Evolutionary conservation across 2,329 filamentous ascomycete genomes (phyloP).

Genomic region (Diaporthe eres): DNA sequence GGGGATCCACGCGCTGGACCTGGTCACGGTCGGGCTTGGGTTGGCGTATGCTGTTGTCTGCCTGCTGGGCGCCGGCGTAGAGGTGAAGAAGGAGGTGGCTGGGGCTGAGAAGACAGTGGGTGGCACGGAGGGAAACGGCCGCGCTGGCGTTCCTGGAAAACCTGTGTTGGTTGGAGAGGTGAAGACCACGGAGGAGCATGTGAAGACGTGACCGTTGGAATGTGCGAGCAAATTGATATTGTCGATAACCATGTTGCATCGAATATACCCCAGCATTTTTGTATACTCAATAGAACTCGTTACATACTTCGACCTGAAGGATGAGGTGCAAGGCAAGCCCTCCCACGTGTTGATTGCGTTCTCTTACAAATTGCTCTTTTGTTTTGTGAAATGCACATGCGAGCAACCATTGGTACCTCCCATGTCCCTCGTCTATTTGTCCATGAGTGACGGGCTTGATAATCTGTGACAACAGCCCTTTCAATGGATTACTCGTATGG

Average conservation of each 20-base stretch:
- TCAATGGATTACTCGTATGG: too few relatives aligned
- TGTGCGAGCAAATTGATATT: not conserved
- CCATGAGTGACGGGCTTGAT: too few relatives aligned
- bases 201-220: not conserved
- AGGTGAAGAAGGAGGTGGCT: not conserved
- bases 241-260: slow-evolving; percentile 14
- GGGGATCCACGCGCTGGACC: slow-evolving; percentile 83
- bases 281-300: not conserved
- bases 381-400: not conserved
- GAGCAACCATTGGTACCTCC: too few relatives aligned
- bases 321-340: too few relatives aligned
- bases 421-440: too few relatives aligned
- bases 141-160: not conserved
- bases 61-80: not conserved
- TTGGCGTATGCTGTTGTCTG: slow-evolving; percentile 46
- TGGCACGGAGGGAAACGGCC: not conserved
- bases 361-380: not conserved
- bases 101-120: not conserved
- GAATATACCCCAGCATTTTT: slow-evolving; percentile 37
- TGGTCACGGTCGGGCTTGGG: slow-evolving; percentile 59
- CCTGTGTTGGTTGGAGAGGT: not conserved
- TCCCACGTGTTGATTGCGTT: not conserved
- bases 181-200: not conserved
- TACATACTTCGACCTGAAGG: not conserved
- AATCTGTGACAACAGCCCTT: too few relatives aligned